These are phyloP conservation scores for Colletotrichum sp. DNA, from an alignment of 2,329 filamentous ascomycete genomes.

Conservation along the genomic window DNA sequence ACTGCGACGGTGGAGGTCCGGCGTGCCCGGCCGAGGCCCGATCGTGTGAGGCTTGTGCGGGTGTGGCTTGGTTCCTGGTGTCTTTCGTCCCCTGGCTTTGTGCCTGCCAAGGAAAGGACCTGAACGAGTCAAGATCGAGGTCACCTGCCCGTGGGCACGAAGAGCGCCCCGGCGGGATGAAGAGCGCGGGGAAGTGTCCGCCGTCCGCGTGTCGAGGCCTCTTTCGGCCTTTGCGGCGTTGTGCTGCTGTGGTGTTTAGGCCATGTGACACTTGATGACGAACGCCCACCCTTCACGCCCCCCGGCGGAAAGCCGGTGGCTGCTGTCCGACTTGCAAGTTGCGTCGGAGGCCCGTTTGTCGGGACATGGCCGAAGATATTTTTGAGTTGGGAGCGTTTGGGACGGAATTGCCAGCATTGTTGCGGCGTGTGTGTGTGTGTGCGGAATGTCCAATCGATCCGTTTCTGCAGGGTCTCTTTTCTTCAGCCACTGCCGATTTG, in stretches of 20 bases:
- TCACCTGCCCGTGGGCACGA: not conserved
- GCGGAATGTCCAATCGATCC: not conserved
- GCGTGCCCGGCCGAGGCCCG: not conserved
- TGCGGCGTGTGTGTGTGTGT: not conserved
- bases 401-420: not conserved
- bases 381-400: not conserved
- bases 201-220: not conserved
- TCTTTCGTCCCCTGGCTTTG: not conserved
- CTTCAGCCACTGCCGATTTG: not conserved
- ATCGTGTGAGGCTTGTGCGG: not conserved
- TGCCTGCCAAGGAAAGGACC: not conserved
- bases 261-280: not conserved
- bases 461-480: not conserved
- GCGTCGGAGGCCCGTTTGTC: not conserved
- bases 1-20: not conserved
- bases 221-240: not conserved
- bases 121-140: not conserved
- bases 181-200: not conserved
- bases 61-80: not conserved
- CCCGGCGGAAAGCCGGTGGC: not conserved
- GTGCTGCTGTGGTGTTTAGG: not conserved
- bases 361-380: not conserved
- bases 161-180: not conserved
- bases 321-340: not conserved
- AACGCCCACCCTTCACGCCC: not conserved